These are phyloP conservation scores for Lentinula guzmanii DNA, from an alignment of 768 basidiomycete species.

Conservation along the genomic window DNA sequence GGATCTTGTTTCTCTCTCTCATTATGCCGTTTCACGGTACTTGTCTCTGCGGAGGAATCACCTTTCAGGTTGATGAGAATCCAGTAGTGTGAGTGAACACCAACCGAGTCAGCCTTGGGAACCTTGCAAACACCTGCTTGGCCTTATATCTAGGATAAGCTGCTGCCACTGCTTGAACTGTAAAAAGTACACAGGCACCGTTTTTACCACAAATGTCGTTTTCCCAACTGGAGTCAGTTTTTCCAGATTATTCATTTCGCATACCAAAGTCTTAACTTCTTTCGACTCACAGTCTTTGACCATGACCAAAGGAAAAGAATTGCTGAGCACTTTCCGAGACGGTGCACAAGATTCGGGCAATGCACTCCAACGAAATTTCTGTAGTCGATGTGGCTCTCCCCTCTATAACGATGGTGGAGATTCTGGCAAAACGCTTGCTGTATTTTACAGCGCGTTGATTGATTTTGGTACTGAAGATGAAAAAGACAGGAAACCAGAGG, in stretches of 20 bases:
- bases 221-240: not conserved
- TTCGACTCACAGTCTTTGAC: not conserved
- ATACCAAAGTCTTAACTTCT: not conserved
- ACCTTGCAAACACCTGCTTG: not conserved
- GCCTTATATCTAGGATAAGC: not conserved
- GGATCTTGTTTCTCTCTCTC: not conserved
- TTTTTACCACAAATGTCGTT: not conserved
- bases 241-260: not conserved
- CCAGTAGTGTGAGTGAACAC: not conserved
- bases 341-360: not conserved
- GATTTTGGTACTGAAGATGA: not conserved
- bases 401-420: not conserved
- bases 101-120: not conserved
- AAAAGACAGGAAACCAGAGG: not conserved
- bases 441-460: not conserved
- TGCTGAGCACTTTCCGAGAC: not conserved
- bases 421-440: not conserved
- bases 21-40: not conserved
- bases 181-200: not conserved
- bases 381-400: not conserved
- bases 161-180: not conserved
- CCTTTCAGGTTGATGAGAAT: not conserved
- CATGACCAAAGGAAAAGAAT: not conserved
- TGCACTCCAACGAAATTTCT: not conserved
- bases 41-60: not conserved